Conservation (phyloP, 2,329 filamentous ascomycete genomes). For the Tolypocladium sp. region DNA sequence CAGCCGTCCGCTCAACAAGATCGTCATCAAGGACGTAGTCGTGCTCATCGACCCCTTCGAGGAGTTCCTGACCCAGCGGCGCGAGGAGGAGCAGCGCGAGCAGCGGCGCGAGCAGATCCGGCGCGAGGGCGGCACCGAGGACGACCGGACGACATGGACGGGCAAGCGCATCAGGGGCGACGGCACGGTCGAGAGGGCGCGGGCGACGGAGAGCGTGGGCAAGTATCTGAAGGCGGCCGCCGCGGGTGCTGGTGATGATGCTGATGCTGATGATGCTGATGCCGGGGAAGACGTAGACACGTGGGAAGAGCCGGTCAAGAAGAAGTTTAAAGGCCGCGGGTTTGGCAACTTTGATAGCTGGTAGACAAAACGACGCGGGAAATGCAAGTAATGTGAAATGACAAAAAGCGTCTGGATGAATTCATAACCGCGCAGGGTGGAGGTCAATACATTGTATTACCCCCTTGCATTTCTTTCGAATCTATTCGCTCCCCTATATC, state of each 20-base stretch:
- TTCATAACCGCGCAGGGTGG: no score
- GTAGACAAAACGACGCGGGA: constrained; percentile 37
- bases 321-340: constrained; percentile 68
- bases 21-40: constrained; percentile 72
- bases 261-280: constrained; percentile 47
- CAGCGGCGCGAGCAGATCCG: constrained; percentile 53
- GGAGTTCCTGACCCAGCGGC: constrained; percentile 74
- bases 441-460: background rate
- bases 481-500: background rate
- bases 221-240: constrained; percentile 69
- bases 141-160: constrained; percentile 91
- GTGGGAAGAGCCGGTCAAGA: constrained; percentile 64
- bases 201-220: constrained; percentile 46
- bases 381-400: background rate
- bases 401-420: background rate
- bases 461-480: background rate
- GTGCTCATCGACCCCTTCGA: constrained; percentile 93
- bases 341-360: constrained; percentile 96
- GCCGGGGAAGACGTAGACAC: constrained; percentile 50
- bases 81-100: constrained; percentile 49
- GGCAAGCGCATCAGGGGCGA: constrained; percentile 75
- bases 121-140: constrained; percentile 64
- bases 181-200: constrained; percentile 43
- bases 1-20: constrained; percentile 67
- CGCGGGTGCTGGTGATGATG: constrained; percentile 9